Percentiles rank a stretch among this genome's conserved stretches.
Evolutionary conservation across 352 stramenopile genomes (phyloP).

Genomic region (Phytophthora citrophthora): DNA sequence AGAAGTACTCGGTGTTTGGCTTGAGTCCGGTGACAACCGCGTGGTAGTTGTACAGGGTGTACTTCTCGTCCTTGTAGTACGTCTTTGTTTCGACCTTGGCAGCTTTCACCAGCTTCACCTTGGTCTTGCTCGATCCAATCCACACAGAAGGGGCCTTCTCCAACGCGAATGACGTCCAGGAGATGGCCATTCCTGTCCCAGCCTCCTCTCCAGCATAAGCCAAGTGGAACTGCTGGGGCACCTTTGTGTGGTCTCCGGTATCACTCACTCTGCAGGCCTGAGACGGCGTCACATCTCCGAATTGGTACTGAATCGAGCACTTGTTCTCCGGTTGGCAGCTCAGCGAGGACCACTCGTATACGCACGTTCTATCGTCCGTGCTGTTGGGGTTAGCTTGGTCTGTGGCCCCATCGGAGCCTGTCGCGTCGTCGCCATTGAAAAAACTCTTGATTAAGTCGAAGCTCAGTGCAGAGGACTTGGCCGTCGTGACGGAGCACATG

Average conservation of each 20-base stretch:
- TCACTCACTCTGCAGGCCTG: conserved; percentile 57
- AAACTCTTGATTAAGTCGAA: conserved; percentile 25
- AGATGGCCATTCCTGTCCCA: conserved; percentile 38
- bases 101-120: conserved; percentile 22
- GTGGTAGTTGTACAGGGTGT: conserved; percentile 45
- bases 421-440: conserved; percentile 31
- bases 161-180: conserved; percentile 46
- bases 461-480: conserved; percentile 6
- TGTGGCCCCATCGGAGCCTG: background rate
- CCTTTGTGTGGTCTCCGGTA: conserved; percentile 21
- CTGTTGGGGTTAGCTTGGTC: conserved; percentile 3
- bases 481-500: conserved; percentile 21
- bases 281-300: conserved; percentile 49
- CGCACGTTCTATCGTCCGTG: conserved; percentile 46
- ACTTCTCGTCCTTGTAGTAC: conserved; percentile 55
- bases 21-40: conserved; percentile 26
- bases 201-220: conserved; percentile 45
- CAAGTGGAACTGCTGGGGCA: conserved; percentile 59
- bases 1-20: conserved; percentile 36
- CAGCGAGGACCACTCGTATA: conserved; percentile 40
- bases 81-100: conserved; percentile 33
- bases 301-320: conserved; percentile 49
- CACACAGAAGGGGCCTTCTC: conserved; percentile 49
- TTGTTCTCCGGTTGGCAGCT: conserved; percentile 31
- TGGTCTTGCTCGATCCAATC: conserved; percentile 28